phyloP scores from a whole-genome alignment of 2,329 filamentous ascomycete species.

The Leptographium procerum region DNA sequence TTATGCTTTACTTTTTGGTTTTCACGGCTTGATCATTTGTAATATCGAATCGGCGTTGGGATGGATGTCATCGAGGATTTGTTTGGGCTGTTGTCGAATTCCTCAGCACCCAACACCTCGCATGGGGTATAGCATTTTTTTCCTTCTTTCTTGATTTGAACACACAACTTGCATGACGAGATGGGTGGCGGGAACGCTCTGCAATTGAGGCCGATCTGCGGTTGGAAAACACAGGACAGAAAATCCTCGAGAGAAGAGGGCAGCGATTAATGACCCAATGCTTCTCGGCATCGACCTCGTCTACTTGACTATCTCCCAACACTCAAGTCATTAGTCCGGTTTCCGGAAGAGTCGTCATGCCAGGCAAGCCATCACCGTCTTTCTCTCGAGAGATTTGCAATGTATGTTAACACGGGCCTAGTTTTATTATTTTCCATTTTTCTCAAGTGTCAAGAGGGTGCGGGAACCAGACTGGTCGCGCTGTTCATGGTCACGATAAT shows the following conservation, averaged over 20 bases:
- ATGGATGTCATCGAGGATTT: not conserved
- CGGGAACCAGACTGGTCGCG: not conserved
- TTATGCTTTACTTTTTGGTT: constrained; percentile 4
- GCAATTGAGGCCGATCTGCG: not conserved
- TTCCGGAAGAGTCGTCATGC: constrained; percentile 23
- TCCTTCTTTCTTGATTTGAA: not conserved
- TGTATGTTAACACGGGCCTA: constrained; percentile 52
- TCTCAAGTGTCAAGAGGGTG: not conserved
- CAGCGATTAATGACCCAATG: not conserved
- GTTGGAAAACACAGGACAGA: not conserved
- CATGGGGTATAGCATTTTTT: not conserved
- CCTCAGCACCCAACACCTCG: not conserved
- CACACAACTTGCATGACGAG: not conserved
- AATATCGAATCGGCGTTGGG: not conserved
- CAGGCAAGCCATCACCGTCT: constrained; percentile 63
- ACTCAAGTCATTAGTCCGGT: not conserved
- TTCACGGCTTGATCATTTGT: not conserved
- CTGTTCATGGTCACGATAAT: constrained; percentile 3
- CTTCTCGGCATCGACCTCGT: not conserved
- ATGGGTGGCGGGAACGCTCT: not conserved
- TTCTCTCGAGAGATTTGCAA: constrained; percentile 39
- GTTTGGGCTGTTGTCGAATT: not conserved
- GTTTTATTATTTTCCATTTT: constrained; percentile 1
- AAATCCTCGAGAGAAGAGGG: constrained; percentile 3
- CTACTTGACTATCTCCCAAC: not conserved